These are phyloP conservation scores for Xylona heveae DNA, from an alignment of 495 filamentous ascomycete genomes.

Conservation along the genomic window DNA sequence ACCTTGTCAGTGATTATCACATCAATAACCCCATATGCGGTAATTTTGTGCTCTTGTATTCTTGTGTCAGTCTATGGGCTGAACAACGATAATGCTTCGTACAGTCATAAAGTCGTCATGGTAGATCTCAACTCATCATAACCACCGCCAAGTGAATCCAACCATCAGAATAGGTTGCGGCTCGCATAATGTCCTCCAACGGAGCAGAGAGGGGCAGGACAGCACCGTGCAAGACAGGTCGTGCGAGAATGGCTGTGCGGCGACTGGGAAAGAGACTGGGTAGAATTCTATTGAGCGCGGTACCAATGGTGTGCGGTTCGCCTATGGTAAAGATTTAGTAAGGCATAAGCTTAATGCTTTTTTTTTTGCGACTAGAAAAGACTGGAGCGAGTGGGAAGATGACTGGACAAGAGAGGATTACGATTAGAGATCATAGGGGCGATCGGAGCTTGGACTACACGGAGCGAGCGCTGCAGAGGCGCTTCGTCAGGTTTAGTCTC, in stretches of 20 bases:
- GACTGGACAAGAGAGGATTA: conserved; percentile 12
- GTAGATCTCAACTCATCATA: conserved; percentile 47
- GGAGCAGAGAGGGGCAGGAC: conserved; percentile 62
- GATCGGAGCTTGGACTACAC: conserved; percentile 18
- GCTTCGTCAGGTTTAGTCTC: conserved; percentile 5
- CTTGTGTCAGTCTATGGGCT: too few relatives aligned
- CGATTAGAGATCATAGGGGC: conserved; percentile 12
- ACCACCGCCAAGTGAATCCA: conserved; percentile 73
- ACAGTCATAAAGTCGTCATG: too few relatives aligned
- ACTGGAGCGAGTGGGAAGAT: conserved; percentile 17
- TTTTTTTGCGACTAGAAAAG: background rate
- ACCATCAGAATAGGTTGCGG: conserved; percentile 73
- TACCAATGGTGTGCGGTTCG: conserved; percentile 61
- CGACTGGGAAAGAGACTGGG: conserved; percentile 77
- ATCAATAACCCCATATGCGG: too few relatives aligned
- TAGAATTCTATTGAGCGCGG: conserved; percentile 52
- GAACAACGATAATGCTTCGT: too few relatives aligned
- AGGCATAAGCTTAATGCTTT: background rate
- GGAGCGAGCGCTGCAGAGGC: conserved; percentile 8
- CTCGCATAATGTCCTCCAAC: conserved; percentile 67
- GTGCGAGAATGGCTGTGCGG: conserved; percentile 72
- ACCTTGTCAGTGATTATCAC: too few relatives aligned
- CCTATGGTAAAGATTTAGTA: conserved; percentile 12
- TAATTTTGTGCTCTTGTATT: too few relatives aligned
- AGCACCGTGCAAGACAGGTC: conserved; percentile 72